phyloP scores from a whole-genome alignment of 169 alveolate genomes.

The Cryptosporidium felis region DNA sequence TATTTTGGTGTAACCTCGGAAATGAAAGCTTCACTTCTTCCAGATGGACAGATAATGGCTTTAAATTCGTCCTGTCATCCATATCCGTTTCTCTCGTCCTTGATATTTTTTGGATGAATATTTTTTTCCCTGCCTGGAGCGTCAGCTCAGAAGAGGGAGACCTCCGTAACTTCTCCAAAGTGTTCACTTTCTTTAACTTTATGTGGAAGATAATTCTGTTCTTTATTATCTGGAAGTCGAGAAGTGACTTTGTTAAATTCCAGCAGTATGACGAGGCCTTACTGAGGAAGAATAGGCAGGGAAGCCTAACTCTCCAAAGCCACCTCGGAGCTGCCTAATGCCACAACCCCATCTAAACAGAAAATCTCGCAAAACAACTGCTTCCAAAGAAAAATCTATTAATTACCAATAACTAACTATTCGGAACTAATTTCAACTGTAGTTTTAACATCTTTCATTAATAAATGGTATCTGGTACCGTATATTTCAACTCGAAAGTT shows the following conservation, averaged over 20 bases:
- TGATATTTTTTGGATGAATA: conserved; percentile 59
- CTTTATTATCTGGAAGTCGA: conserved; percentile 62
- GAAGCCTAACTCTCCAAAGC: conserved; percentile 1
- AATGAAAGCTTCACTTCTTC: conserved; percentile 31
- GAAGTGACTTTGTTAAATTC: conserved; percentile 37
- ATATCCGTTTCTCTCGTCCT: conserved; percentile 3
- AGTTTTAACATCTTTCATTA: too few relatives aligned
- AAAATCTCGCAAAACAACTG: too few relatives aligned
- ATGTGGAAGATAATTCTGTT: conserved; percentile 50
- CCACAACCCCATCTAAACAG: too few relatives aligned
- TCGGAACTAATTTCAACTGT: too few relatives aligned
- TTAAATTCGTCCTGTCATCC: conserved; percentile 21
- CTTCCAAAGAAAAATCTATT: too few relatives aligned
- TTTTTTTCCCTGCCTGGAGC: conserved; percentile 67
- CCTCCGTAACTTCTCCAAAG: conserved; percentile 56
- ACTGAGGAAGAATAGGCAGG: conserved; percentile 18
- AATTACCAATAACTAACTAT: too few relatives aligned
- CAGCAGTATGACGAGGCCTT: conserved; percentile 39
- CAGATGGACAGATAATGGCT: conserved; percentile 41
- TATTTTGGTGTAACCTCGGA: conserved; percentile 68
- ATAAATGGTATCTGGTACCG: neutral
- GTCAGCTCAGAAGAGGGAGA: conserved; percentile 58
- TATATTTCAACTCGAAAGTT: too few relatives aligned
- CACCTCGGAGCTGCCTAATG: too few relatives aligned
- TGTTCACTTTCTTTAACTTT: conserved; percentile 57